Evolutionary conservation across 23 red algal genomes (phyloP), one percentile per base, ranked within the genome.

Genomic region (Gracilaria domingensis): DNA sequence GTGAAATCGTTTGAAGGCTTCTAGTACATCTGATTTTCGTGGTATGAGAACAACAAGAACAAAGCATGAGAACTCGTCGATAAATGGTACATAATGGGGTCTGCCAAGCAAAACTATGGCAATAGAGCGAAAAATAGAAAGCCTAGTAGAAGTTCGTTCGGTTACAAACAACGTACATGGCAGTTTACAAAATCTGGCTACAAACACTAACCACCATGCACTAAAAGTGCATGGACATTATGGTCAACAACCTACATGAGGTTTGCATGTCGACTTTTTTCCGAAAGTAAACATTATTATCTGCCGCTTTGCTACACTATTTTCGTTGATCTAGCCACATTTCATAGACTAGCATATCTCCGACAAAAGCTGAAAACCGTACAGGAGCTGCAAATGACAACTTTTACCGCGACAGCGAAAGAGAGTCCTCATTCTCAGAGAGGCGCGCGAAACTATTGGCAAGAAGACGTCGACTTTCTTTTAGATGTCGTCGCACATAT

Each of bases 401-500:
- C 42, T 11, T 45, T n/a, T 45, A 45, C 11, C 11, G 42, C 42
- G 42, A 45, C 42, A 45, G 5, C 4, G 42, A 55, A 55, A 55
- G 1, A 8, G 13, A 55, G 18, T 8, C 14, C 8, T 18, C 51
- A 55, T 16, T 55, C 51, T 55, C 48, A 50, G 1, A 14, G 0
- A 26, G 49, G 48, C 32, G 79, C 79, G 11, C 79, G 11, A 60
- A 82, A 82, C 79, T 82, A 58, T 50, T 60, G 44, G 37, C 8
- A 60, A 56, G 24, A 49, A n/a, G 79, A 82, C 37, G 44, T 56
- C 3, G 14, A 82, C 35, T 44, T 39, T 60, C 79, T 62, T 23
- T 30, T 62, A 29, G 50, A 82, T 33, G 21, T 62, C 12, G 12
- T 82, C 23, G 79, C 7, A 30, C 44, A 62, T 12, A 18, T 6